Base-by-base conservation (phyloP, 164 flowering plant species). In the Pachysandra terminalis region DNA sequence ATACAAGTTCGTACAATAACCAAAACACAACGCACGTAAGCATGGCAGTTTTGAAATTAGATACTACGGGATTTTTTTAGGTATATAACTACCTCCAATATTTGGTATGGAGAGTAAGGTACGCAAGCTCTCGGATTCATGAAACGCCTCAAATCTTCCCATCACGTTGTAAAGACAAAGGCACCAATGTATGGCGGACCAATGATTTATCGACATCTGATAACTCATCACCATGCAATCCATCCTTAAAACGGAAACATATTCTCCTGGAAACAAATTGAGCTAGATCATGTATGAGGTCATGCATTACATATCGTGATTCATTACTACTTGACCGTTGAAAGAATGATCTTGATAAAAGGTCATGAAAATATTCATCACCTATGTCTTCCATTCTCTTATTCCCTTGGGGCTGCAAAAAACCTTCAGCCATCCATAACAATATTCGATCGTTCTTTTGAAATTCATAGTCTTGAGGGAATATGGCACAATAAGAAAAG, bases 261-360 rank as follows among this genome's bases (percentile, higher is more conserved):
- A 45, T 25, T 10, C 61, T 63, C 24, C 77, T 65, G 9, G 82
- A 53, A 1, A 74, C 73, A 64, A 15, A 67, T 40, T 55, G 26
- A 26, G 84, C 83, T 8, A 83, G 40, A 58, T 81, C 84, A 71
- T 67, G 19, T 9, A 78, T 37, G 1, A 83, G 80, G 15, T 78
- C 82, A 64, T 76, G 86, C 84, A 81, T 79, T 0, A 55, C 21
- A 49, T 56, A 77, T 0, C 32, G 0, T 24, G 68, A 71, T 21
- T 54, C n/a, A 1, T 15, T 9, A 32, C 19, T 19, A 5, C 19
- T 35, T 0, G 56, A n/a, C 2, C 35, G 1, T 55, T 75, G 76
- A 55, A 84, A 75, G 13, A 84, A 68, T 2, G 80, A 84, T 28
- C 78, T 79, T 17, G 72, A 68, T 3, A 59, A 0, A 21, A 84